Evolutionary conservation across 768 basidiomycete genomes (phyloP).

Genomic region (Tricholoma sp.): DNA sequence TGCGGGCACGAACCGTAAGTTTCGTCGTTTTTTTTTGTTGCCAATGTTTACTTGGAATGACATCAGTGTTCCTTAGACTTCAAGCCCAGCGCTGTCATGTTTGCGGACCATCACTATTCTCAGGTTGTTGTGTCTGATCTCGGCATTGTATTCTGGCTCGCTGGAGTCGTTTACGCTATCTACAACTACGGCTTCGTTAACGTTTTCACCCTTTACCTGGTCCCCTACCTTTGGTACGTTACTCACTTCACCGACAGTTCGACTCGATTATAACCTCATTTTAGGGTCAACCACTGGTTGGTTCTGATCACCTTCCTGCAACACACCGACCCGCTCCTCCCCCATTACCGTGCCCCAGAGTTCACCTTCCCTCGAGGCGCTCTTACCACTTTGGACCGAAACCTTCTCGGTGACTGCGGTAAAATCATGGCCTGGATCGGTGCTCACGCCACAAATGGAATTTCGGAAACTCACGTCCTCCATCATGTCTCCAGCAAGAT

Average conservation of each 20-base stretch:
- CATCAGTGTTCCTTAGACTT: constrained; percentile 47
- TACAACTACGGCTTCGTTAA: constrained; percentile 60
- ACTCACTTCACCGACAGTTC: not conserved
- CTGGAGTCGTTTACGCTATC: constrained; percentile 48
- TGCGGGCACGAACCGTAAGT: constrained; percentile 70
- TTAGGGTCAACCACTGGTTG: constrained; percentile 89
- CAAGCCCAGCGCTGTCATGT: constrained; percentile 73
- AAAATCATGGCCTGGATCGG: constrained; percentile 82
- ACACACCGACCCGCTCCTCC: constrained; percentile 93
- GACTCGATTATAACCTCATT: constrained; percentile 1
- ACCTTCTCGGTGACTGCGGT: constrained; percentile 73
- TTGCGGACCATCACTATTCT: constrained; percentile 69
- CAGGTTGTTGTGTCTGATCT: constrained; percentile 82
- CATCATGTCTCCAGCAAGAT: constrained; percentile 96
- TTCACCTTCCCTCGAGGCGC: constrained; percentile 96
- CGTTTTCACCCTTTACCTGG: constrained; percentile 75
- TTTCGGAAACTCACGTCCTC: constrained; percentile 89
- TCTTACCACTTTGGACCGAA: constrained; percentile 85
- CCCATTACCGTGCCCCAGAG: constrained; percentile 85
- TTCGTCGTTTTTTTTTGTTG: not conserved
- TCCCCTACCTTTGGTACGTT: constrained; percentile 83
- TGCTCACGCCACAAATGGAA: constrained; percentile 80
- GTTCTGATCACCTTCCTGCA: constrained; percentile 96
- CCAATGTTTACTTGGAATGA: not conserved
- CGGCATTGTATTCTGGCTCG: constrained; percentile 74